Base-by-base conservation (phyloP, 495 filamentous ascomycete species). In the Beverwykella pulmonaria region DNA sequence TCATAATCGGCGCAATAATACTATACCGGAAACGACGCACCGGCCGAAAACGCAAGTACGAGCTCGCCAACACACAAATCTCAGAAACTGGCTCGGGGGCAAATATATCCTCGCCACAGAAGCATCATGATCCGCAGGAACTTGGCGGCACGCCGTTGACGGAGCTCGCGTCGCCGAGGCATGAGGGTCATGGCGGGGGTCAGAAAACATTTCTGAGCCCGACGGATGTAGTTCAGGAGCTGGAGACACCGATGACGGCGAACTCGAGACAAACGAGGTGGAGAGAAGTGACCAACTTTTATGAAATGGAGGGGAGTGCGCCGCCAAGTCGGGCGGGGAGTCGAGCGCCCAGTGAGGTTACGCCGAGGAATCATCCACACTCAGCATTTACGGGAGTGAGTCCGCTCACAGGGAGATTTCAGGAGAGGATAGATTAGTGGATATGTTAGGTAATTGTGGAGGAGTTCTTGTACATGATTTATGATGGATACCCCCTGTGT, bases 31-130 rank as follows among this genome's bases (percentile, higher is more conserved):
- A 36, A 15, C 59, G 59, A 12, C 39, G 53, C 2, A 7, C 19
- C 32, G 22, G 17, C 6, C 10, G 23, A 27, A 59, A 63, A 25
- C 63, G 32, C 14, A 61, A 59, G 50, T 63, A 63, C 36, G 70
- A 69, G 39, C 48, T 72, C n/a, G 61, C 56, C 17, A 64, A 72
- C 49, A 72, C 65, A 5, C 66, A 69, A n/a, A 23, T 68, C 34
- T 34, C 49, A 10, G 64, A 67, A 41, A 29, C 53, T 8, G 59
- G 57, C 10, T 63, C 50, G 6, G 56, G 29, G 5, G 19, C 26
- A 1, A 27, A 50, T 19, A 8, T 57, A 3, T 22, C 34, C 15
- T 12, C 46, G 15, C 17, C 30, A 25, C 34, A 61, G 15, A 25
- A 39, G 3, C 2, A 27, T 22, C n/a, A 39, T 6, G 39, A 68